Conservation (phyloP, 345 rosid species). For the Anastatica hierochuntica region DNA sequence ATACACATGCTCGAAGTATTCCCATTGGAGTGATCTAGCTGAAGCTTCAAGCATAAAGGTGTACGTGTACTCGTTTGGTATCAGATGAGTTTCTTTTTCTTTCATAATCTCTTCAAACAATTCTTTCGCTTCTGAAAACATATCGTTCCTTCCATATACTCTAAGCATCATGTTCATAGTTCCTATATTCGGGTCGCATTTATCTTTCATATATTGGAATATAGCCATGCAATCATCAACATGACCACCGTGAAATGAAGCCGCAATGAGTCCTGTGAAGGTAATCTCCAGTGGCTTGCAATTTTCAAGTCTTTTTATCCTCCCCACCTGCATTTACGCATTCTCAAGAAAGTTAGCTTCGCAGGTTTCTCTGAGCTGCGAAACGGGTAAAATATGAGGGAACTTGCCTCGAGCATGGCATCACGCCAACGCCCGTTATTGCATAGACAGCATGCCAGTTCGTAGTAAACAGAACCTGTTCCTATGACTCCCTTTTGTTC, state of each 20-base stretch:
- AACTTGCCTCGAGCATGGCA: conserved; percentile 62
- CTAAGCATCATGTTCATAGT: conserved; percentile 79
- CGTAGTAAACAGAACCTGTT: conserved; percentile 70
- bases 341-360: not conserved
- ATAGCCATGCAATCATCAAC: conserved; percentile 56
- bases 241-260: conserved; percentile 74
- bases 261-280: conserved; percentile 72
- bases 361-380: not conserved
- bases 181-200: conserved; percentile 72
- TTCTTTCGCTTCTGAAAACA: conserved; percentile 74
- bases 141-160: conserved; percentile 63
- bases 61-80: conserved; percentile 65
- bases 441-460: conserved; percentile 87
- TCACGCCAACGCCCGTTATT: conserved; percentile 70
- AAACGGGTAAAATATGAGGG: not conserved
- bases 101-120: conserved; percentile 54
- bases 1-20: conserved; percentile 79
- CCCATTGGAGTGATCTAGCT: conserved; percentile 77
- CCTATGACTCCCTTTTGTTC: conserved; percentile 85
- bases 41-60: conserved; percentile 85
- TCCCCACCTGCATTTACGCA: conserved; percentile 48
- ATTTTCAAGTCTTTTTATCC: conserved; percentile 46
- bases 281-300: conserved; percentile 64
- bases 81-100: conserved; percentile 22
- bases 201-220: conserved; percentile 59